These are phyloP conservation scores for Xerocomellus amylosporus DNA, from an alignment of 768 basidiomycete species.

Conservation along the genomic window DNA sequence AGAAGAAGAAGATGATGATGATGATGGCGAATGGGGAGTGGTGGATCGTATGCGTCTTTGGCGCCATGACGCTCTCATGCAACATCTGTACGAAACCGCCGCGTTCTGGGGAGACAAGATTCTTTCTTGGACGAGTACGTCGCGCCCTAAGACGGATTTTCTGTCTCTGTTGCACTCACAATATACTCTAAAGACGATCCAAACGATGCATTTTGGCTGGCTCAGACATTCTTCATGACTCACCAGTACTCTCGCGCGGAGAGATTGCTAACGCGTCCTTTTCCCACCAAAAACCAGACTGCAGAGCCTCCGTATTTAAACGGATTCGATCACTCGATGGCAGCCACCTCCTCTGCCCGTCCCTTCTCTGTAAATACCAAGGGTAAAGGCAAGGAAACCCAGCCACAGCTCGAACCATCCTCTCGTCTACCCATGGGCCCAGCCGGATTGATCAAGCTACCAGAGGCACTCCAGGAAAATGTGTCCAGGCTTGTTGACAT, in stretches of 20 bases:
- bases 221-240: slow-evolving; percentile 95
- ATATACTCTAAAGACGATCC: slow-evolving; percentile 64
- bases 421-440: slow-evolving; percentile 69
- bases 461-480: slow-evolving; percentile 59
- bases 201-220: slow-evolving; percentile 99
- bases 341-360: slow-evolving; percentile 38
- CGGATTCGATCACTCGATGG: slow-evolving; percentile 17
- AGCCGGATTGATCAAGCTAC: slow-evolving; percentile 66
- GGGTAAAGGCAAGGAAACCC: slow-evolving; percentile 63
- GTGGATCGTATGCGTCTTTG: slow-evolving; percentile 95
- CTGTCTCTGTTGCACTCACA: slow-evolving; percentile 5
- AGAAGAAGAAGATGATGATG: slow-evolving; percentile 58
- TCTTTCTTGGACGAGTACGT: slow-evolving; percentile 89
- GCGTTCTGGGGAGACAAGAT: slow-evolving; percentile 99
- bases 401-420: slow-evolving; percentile 35
- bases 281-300: slow-evolving; percentile 53
- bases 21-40: slow-evolving; percentile 70
- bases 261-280: slow-evolving; percentile 83
- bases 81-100: slow-evolving; percentile 96
- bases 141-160: slow-evolving; percentile 17
- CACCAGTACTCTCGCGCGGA: slow-evolving; percentile 95
- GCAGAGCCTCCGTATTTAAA: slow-evolving; percentile 31
- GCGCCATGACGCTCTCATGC: slow-evolving; percentile 98
- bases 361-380: slow-evolving; percentile 41
- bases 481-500: slow-evolving; percentile 85